Evolutionary conservation across 495 filamentous ascomycete species (phyloP).

Genomic region (Chaetomium fimeti): DNA sequence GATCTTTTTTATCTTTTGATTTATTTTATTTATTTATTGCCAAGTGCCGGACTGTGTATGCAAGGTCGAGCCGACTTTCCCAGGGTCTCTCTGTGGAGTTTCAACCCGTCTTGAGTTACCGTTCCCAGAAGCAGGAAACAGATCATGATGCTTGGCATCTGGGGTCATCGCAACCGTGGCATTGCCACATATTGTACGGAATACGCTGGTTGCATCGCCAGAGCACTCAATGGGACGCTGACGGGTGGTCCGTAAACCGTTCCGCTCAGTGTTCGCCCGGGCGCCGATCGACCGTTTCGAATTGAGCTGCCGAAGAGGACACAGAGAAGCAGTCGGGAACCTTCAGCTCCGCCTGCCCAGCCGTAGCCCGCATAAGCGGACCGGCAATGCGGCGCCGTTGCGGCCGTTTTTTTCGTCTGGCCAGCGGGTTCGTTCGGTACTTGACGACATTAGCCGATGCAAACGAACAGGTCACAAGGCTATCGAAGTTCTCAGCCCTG

Average conservation of each 20-base stretch:
- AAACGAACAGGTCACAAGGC: conserved; percentile 4
- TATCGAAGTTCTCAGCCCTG: conserved; percentile 6
- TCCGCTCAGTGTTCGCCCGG: background rate
- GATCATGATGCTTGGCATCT: conserved; percentile 7
- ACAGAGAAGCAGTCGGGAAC: background rate
- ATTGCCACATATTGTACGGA: background rate
- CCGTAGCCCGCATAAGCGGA: conserved; percentile 14
- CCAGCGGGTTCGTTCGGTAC: background rate
- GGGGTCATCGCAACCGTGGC: background rate
- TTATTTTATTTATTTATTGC: background rate
- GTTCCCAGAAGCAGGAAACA: conserved; percentile 11
- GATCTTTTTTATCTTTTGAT: no score
- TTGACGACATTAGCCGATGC: conserved; percentile 8
- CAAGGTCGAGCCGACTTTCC: background rate
- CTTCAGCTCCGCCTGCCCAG: conserved; percentile 10
- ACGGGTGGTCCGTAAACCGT: background rate
- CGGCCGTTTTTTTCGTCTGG: background rate
- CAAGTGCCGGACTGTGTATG: no score
- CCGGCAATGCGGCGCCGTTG: conserved; percentile 18
- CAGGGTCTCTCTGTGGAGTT: conserved; percentile 2
- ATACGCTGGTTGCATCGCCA: conserved; percentile 8
- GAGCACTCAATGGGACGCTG: conserved; percentile 6
- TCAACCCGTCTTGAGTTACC: background rate
- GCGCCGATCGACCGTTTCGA: conserved; percentile 13
- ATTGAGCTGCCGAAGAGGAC: background rate